Evolutionary conservation across 306 rosid genomes (phyloP).

Genomic region (Prunus mongolica): DNA sequence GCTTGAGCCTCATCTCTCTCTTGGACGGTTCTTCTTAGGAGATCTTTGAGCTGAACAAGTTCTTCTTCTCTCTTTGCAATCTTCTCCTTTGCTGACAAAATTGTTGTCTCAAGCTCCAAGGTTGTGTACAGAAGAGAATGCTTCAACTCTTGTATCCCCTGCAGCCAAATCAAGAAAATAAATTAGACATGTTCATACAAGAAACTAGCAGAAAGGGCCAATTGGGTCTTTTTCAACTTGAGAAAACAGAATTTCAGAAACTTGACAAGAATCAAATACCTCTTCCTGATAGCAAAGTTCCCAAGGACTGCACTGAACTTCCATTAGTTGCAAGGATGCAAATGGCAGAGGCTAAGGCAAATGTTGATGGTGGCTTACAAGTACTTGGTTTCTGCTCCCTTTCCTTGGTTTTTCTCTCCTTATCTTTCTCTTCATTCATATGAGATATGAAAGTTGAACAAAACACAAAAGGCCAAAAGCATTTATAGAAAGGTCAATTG

Average conservation of each 20-base stretch:
- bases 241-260: background rate
- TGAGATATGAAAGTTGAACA: conserved; percentile 41
- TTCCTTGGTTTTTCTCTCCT: conserved; percentile 5
- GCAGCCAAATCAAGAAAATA: conserved; percentile 19
- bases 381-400: conserved; percentile 19
- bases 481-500: conserved; percentile 19
- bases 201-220: background rate
- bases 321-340: conserved; percentile 41
- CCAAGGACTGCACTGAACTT: conserved; percentile 70
- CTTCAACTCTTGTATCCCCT: conserved; percentile 64
- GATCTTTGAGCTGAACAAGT: conserved; percentile 38
- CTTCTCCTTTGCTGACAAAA: conserved; percentile 67
- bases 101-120: conserved; percentile 69
- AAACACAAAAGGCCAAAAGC: conserved; percentile 42
- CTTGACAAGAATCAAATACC: conserved; percentile 16
- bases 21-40: conserved; percentile 47
- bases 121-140: conserved; percentile 59
- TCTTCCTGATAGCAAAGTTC: conserved; percentile 58
- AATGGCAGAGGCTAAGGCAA: background rate
- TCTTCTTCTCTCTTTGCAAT: conserved; percentile 60
- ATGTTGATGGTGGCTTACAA: background rate
- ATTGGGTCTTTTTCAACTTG: no score
- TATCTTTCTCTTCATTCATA: conserved; percentile 7
- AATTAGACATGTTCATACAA: background rate
- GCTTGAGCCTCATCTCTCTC: conserved; percentile 69